These are phyloP conservation scores for Teratosphaeria zuluensis DNA, from an alignment of 2,329 filamentous ascomycete genomes.

Conservation along the genomic window DNA sequence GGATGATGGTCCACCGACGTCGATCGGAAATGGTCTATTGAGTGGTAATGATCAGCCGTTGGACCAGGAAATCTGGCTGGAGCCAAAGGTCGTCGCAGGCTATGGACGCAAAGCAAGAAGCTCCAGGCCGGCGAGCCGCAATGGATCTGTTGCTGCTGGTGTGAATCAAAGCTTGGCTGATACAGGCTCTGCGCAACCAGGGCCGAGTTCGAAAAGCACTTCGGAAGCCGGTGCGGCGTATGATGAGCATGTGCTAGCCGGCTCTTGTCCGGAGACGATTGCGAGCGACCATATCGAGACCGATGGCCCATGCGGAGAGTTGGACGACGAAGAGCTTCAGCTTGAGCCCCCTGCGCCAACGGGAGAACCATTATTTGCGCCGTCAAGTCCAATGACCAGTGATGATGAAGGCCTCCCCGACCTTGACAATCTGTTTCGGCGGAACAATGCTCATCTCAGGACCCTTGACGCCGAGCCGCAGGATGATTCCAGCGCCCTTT, in stretches of 20 bases:
- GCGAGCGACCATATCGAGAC: not conserved
- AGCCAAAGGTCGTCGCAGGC: slow-evolving; percentile 11
- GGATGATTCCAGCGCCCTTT: slow-evolving; percentile 5
- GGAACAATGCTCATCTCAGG: not conserved
- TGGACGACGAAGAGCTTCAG: not conserved
- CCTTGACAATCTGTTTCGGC: not conserved
- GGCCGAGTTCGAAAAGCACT: not conserved
- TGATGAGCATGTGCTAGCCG: not conserved
- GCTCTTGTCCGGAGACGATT: not conserved
- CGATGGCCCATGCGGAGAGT: not conserved
- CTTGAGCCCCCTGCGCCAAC: not conserved
- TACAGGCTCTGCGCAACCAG: not conserved
- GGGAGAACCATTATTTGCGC: not conserved
- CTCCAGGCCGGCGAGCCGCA: not conserved
- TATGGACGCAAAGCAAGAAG: slow-evolving; percentile 12
- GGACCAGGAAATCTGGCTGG: slow-evolving; percentile 10
- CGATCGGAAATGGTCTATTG: not conserved
- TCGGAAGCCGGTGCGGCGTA: not conserved
- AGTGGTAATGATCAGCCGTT: slow-evolving; percentile 4
- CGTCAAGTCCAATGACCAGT: not conserved
- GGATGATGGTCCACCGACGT: not conserved
- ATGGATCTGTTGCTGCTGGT: not conserved
- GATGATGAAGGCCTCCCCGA: slow-evolving; percentile 3
- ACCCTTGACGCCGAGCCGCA: not conserved
- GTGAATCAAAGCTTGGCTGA: not conserved